Base-by-base conservation (phyloP, 2,329 filamentous ascomycete species). In the Xylaria sp. region DNA sequence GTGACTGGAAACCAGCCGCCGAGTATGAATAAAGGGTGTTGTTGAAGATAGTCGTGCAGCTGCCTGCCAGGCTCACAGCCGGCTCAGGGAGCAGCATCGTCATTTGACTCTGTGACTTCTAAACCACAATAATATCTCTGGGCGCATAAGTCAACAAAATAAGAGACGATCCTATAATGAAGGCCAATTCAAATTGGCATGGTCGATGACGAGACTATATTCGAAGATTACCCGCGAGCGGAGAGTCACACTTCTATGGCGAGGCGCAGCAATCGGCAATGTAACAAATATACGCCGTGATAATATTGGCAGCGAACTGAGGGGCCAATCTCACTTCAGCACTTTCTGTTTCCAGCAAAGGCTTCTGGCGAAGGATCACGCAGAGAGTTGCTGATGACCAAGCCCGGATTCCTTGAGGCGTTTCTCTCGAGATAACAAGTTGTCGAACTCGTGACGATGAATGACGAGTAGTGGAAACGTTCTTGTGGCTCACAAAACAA, bases 1-100 rank as follows among this genome's bases (percentile, higher is more conserved):
- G 78, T 8, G 90, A 90, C 74, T 93, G 86, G 71, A 98, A 94
- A 28, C 87, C 91, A 49, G 86, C 78, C 8, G 87, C 78, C 5
- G 92, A 92, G 76, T 92, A 96, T 47, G 91, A 88, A 79, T 96
- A 98, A 56, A 98, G 86, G 12, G 88, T 92, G 76, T 93, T 89
- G 74, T 93, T 83, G 80, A 92, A 83, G 65, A 97, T 84, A 72
- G 90, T 87, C 61, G 93, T 92, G 78, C 94, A 98, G 72, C 92
- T 88, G 77, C 89, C 87, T 76, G 88, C 85, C 75, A 97, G 80
- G 66, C 89, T 81, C 73, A 87, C 83, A 56, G 85, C 80, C 55
- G 93, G 92, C 72, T 87, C 79, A 51, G 92, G 92, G 60, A 89
- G 82, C 73, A 87, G 80, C 92, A 96, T 96, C 55, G 67, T 77